Evolutionary conservation across 1,284 basidiomycete species (phyloP).

Genomic region (Malassezia restricta): DNA sequence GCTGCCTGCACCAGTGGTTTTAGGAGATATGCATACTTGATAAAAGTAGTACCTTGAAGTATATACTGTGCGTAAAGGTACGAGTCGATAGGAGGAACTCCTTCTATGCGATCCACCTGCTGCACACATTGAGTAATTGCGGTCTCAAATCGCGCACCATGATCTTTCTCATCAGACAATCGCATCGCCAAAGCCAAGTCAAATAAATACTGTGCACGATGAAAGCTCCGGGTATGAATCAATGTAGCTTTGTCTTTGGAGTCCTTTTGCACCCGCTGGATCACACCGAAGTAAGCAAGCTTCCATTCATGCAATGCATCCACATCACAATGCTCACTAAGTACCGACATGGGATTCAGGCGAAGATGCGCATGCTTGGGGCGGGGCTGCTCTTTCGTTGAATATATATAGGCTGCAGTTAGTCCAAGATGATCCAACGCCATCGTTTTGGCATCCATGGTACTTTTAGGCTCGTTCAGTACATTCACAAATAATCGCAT

Average conservation of each 20-base stretch:
- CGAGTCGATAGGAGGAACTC: slow-evolving; percentile 12
- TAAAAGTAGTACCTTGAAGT: slow-evolving; percentile 23
- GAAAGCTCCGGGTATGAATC: slow-evolving; percentile 19
- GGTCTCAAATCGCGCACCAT: neutral
- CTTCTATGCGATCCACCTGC: neutral
- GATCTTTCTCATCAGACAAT: neutral
- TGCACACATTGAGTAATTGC: neutral
- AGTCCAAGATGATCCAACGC: slow-evolving; percentile 83
- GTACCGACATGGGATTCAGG: neutral
- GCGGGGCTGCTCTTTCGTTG: slow-evolving; percentile 15
- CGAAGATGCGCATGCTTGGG: neutral
- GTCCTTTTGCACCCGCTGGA: slow-evolving; percentile 54
- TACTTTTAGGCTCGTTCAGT: slow-evolving; percentile 61
- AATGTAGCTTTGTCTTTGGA: slow-evolving; percentile 21
- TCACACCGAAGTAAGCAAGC: slow-evolving; percentile 56
- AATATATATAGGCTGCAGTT: slow-evolving; percentile 69
- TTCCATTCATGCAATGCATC: slow-evolving; percentile 55
- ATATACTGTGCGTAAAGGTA: slow-evolving; percentile 20
- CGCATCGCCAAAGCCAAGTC: slow-evolving; percentile 18
- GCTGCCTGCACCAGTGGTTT: slow-evolving; percentile 24
- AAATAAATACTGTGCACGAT: slow-evolving; percentile 26
- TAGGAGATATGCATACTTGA: slow-evolving; percentile 19
- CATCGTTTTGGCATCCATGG: slow-evolving; percentile 55
- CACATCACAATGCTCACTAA: slow-evolving; percentile 39
- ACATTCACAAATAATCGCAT: slow-evolving; percentile 24